Conservation (phyloP, 148 eudicot species). For the Amaranthus hypochondriacus region DNA sequence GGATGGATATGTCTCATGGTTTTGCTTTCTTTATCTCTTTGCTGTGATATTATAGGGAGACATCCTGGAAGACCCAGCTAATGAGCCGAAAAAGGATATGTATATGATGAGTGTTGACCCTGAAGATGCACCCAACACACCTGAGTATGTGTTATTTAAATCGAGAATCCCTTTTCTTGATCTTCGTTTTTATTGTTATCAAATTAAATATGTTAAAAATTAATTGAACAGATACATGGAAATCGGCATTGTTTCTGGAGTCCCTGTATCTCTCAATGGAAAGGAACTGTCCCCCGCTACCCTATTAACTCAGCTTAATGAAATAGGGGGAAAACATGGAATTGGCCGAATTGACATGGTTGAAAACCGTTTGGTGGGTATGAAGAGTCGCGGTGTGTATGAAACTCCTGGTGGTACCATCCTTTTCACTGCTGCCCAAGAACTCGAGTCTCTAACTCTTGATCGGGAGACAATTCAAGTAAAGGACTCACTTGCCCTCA, state of each 20-base stretch:
- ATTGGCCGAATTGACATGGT: constrained; percentile 88
- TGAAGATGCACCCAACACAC: constrained; percentile 78
- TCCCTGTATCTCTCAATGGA: constrained; percentile 78
- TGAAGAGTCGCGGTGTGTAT: constrained; percentile 93
- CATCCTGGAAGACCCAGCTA: constrained; percentile 85
- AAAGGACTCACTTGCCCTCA: constrained; percentile 69
- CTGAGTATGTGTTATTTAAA: constrained; percentile 49
- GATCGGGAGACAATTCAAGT: constrained; percentile 76
- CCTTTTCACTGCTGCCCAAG: constrained; percentile 60
- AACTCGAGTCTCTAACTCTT: constrained; percentile 80
- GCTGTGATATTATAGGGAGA: constrained; percentile 56
- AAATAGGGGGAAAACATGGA: constrained; percentile 70
- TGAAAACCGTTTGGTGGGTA: constrained; percentile 85
- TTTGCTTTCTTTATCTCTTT: background rate
- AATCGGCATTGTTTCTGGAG: constrained; percentile 71
- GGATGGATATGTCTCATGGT: too few species aligned
- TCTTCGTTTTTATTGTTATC: background rate
- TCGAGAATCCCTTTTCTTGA: background rate
- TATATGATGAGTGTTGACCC: constrained; percentile 92
- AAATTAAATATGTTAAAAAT: background rate
- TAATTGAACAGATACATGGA: constrained; percentile 52
- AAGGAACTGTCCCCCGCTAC: constrained; percentile 81
- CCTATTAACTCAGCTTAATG: constrained; percentile 67
- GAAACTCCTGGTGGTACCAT: constrained; percentile 95
- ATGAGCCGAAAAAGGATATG: constrained; percentile 93